phyloP scores from a whole-genome alignment of 768 basidiomycete species.

The Lactarius hengduanensis region DNA sequence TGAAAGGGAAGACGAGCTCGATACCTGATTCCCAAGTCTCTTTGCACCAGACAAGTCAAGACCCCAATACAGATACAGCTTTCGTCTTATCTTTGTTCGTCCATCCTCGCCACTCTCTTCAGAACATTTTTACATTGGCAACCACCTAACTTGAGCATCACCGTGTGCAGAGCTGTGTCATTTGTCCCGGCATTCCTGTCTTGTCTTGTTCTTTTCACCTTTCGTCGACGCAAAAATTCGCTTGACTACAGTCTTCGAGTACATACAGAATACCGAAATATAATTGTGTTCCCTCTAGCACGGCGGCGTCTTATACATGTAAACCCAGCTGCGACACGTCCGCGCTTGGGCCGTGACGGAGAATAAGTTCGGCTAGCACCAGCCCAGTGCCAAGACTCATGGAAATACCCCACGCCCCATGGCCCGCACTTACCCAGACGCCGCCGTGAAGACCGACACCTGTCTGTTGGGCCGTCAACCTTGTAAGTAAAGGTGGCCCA shows the following conservation, averaged over 20 bases:
- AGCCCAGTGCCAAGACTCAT: conserved; percentile 37
- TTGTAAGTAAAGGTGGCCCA: conserved; percentile 37
- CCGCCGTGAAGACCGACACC: conserved; percentile 32
- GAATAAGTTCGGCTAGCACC: conserved; percentile 35
- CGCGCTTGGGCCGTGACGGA: conserved; percentile 33
- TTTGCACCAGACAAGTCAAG: conserved; percentile 1
- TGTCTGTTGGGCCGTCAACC: conserved; percentile 32
- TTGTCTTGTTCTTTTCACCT: background rate
- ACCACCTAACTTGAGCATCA: conserved; percentile 3
- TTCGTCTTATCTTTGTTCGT: conserved; percentile 21
- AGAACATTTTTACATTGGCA: background rate
- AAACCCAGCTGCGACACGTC: conserved; percentile 30
- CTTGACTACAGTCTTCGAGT: background rate
- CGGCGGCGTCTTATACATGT: background rate
- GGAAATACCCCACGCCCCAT: conserved; percentile 42
- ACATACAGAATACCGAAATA: background rate
- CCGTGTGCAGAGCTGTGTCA: conserved; percentile 4
- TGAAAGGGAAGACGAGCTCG: conserved; percentile 32
- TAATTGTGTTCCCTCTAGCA: conserved; percentile 4
- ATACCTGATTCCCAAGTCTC: conserved; percentile 12
- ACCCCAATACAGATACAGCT: conserved; percentile 6
- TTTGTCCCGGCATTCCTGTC: background rate
- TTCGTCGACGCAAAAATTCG: background rate
- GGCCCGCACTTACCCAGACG: conserved; percentile 38
- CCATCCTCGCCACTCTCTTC: conserved; percentile 21